Conservation (phyloP, 257 asterid genomes). For the Nicotiana otophora region DNA sequence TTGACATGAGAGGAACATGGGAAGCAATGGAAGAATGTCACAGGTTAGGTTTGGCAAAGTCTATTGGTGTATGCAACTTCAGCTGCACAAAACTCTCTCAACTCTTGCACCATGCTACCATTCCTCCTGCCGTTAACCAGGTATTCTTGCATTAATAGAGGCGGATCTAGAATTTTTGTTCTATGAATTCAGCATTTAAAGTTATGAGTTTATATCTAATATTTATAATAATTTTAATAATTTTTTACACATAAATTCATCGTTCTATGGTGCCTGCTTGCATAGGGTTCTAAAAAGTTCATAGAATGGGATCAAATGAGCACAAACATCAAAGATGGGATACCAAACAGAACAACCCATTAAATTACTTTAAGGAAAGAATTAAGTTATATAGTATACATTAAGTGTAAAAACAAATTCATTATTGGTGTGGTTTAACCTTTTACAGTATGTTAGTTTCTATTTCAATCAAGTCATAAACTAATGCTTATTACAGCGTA, state of each 20-base stretch:
- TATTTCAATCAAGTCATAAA: too few relatives aligned
- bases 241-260: too few relatives aligned
- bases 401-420: too few relatives aligned
- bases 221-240: too few relatives aligned
- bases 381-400: too few relatives aligned
- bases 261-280: too few relatives aligned
- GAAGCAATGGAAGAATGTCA: conserved; percentile 51
- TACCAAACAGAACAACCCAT: neutral
- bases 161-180: too few relatives aligned
- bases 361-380: too few relatives aligned
- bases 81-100: conserved; percentile 38
- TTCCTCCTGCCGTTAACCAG: conserved; percentile 54
- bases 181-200: too few relatives aligned
- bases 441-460: neutral
- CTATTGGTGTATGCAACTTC: conserved; percentile 60
- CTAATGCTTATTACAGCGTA: too few relatives aligned
- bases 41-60: conserved; percentile 41
- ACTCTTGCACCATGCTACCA: conserved; percentile 23
- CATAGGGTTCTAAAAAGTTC: neutral
- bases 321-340: too few relatives aligned
- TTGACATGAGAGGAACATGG: conserved; percentile 43
- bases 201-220: too few relatives aligned
- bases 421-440: neutral
- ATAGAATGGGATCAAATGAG: neutral
- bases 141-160: neutral